Percentiles rank a stretch among this genome's conserved stretches.
These are phyloP conservation scores for Aspergillus incahuasiensis DNA, from an alignment of 495 filamentous ascomycete genomes.

Conservation along the genomic window DNA sequence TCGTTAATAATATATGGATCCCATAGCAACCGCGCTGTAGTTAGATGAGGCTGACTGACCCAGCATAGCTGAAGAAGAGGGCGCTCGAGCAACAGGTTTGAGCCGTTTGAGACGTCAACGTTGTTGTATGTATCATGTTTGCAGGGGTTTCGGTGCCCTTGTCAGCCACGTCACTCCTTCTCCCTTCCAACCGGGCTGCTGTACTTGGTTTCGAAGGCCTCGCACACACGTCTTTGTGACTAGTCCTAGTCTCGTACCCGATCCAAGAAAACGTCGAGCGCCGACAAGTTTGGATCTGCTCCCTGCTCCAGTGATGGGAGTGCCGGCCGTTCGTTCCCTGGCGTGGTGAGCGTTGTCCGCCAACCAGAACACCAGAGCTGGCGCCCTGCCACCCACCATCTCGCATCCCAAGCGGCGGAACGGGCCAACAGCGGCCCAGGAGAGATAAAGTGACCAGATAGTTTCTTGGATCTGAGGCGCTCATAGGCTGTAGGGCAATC, in stretches of 20 bases:
- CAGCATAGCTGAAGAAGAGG: not conserved
- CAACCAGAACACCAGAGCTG: slow-evolving; percentile 11
- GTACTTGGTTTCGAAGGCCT: not conserved
- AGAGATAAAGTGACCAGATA: slow-evolving; percentile 19
- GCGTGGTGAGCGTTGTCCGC: slow-evolving; percentile 8
- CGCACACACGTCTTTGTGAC: slow-evolving; percentile 13
- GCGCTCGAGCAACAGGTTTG: not conserved
- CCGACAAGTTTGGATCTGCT: slow-evolving; percentile 15
- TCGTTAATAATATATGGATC: not conserved
- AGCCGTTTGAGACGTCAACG: not conserved
- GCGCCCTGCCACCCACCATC: slow-evolving; percentile 11
- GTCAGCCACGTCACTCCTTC: slow-evolving; percentile 19
- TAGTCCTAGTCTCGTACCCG: slow-evolving; percentile 18
- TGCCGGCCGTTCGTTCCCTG: slow-evolving; percentile 3
- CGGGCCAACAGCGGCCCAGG: slow-evolving; percentile 10
- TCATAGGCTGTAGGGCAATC: slow-evolving; percentile 25
- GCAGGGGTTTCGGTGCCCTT: slow-evolving; percentile 7
- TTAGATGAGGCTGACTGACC: not conserved
- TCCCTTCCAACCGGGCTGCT: not conserved
- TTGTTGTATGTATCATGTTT: not conserved
- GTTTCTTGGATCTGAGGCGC: not conserved
- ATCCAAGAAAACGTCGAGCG: slow-evolving; percentile 7
- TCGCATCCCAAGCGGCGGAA: slow-evolving; percentile 13
- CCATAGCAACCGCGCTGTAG: not conserved
- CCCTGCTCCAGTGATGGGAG: not conserved